Conservation (phyloP, 1,139 yeast species). For the Arxiozyma heterogenica region DNA sequence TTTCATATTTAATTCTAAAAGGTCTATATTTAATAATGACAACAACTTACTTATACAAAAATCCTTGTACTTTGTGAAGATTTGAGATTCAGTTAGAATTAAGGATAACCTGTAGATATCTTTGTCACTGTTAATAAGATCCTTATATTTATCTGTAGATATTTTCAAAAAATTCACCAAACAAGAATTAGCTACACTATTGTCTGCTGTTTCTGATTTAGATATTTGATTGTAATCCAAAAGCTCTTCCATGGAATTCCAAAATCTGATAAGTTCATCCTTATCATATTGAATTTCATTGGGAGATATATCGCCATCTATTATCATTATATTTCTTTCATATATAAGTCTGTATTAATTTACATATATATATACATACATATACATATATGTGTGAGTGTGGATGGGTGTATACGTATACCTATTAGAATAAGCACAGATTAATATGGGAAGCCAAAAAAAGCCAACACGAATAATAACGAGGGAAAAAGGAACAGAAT, state of each 20-base stretch:
- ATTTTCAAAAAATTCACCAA: conserved; percentile 31
- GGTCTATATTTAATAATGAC: conserved; percentile 35
- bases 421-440: too few species aligned
- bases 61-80: conserved; percentile 32
- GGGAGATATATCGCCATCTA: conserved; percentile 16
- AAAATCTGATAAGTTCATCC: conserved; percentile 25
- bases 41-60: conserved; percentile 41
- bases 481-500: not conserved
- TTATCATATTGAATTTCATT: conserved; percentile 12
- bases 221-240: not conserved
- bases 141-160: conserved; percentile 30
- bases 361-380: too few species aligned
- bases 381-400: too few species aligned
- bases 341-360: too few species aligned
- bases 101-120: conserved; percentile 33
- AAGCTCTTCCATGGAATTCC: conserved; percentile 18
- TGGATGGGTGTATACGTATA: too few species aligned
- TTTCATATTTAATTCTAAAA: conserved; percentile 34
- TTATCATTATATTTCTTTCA: conserved; percentile 12
- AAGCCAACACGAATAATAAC: too few species aligned
- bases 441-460: not conserved
- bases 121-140: conserved; percentile 29
- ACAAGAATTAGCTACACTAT: conserved; percentile 23
- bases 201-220: conserved; percentile 3
- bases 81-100: conserved; percentile 30